phyloP scores from a whole-genome alignment of 2,329 filamentous ascomycete species.

The Apiospora phragmitis region DNA sequence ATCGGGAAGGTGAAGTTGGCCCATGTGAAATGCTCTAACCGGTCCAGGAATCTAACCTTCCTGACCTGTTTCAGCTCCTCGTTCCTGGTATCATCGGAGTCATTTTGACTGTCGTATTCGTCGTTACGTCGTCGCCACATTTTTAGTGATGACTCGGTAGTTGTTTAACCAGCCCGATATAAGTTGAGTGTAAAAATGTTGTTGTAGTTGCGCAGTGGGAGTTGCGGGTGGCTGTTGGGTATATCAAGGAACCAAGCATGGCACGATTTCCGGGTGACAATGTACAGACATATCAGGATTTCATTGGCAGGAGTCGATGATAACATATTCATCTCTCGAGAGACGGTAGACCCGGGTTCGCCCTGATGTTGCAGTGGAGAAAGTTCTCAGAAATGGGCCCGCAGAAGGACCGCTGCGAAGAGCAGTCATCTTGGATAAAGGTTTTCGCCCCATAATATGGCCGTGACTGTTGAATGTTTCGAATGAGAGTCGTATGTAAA shows the following conservation, averaged over 20 bases:
- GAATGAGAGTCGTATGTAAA: conserved; percentile 4
- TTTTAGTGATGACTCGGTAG: neutral
- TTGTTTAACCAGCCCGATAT: neutral
- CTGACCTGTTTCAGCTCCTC: conserved; percentile 1
- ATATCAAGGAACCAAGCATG: neutral
- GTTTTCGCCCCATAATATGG: conserved; percentile 4
- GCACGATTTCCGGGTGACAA: neutral
- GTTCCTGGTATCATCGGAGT: neutral
- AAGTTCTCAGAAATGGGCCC: neutral
- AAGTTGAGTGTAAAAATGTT: neutral
- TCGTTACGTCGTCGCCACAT: neutral
- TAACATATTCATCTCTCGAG: neutral
- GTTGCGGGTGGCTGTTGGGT: neutral
- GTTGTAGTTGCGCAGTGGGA: neutral
- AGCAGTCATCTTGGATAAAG: neutral
- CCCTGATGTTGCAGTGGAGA: neutral
- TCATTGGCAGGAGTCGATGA: neutral
- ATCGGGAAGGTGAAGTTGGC: conserved; percentile 48
- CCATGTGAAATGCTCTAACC: conserved; percentile 45
- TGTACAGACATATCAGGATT: neutral
- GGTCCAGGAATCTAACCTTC: conserved; percentile 18
- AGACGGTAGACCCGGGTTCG: neutral
- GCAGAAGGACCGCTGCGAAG: conserved; percentile 1
- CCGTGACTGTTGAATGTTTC: neutral
- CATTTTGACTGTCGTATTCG: neutral